Conservation (phyloP, 345 rosid genomes). For the Xanthoceras sorbifolium region DNA sequence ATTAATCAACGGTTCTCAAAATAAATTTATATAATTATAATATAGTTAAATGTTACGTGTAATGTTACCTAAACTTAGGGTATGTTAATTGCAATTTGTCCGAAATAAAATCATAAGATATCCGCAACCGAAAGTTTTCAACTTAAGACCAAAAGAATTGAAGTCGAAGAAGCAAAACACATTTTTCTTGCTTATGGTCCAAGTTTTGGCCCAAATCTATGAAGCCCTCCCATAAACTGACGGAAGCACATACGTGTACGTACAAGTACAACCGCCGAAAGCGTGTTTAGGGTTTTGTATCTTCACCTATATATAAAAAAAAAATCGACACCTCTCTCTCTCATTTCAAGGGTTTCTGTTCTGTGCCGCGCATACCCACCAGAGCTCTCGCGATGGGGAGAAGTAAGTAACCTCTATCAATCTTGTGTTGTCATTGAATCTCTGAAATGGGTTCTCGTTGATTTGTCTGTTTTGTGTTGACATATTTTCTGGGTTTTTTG, state of each 20-base stretch:
- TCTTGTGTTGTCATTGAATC: too few species aligned
- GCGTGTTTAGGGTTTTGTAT: conserved; percentile 9
- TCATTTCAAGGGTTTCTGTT: not conserved
- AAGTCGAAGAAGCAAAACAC: not conserved
- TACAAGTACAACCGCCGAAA: not conserved
- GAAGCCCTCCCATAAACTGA: not conserved
- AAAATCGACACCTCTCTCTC: not conserved
- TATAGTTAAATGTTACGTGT: too few species aligned
- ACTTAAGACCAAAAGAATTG: not conserved
- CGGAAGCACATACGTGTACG: conserved; percentile 7
- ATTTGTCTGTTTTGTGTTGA: not conserved
- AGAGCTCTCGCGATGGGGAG: conserved; percentile 12
- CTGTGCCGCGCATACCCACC: not conserved
- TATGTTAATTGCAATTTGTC: too few species aligned
- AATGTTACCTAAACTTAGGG: too few species aligned
- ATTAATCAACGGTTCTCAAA: too few species aligned
- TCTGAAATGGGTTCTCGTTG: not conserved
- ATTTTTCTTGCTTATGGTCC: not conserved
- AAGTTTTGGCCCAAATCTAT: not conserved
- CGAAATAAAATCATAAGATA: too few species aligned
- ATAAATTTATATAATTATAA: too few species aligned
- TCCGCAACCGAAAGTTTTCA: not conserved
- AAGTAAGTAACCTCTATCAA: not conserved
- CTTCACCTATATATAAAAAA: not conserved
- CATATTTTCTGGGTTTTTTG: not conserved